Conservation (phyloP, 106 monocot species). For the Gastrodia elata region DNA sequence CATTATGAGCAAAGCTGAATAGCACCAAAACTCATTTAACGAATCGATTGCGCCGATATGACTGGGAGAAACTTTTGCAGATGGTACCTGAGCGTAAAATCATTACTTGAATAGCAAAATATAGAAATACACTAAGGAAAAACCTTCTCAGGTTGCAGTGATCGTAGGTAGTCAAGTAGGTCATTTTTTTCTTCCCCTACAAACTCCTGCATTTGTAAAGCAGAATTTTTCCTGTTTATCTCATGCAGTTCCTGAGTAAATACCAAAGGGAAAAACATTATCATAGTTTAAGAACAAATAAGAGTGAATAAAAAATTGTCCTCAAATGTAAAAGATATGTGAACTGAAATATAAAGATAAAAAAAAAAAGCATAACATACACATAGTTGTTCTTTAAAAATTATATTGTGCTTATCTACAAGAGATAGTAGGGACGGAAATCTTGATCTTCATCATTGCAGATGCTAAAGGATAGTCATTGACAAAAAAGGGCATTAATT, state of each 20-base stretch:
- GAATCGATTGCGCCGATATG: background rate
- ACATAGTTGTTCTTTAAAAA: background rate
- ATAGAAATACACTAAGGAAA: background rate
- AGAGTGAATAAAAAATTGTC: background rate
- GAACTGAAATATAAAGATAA: background rate
- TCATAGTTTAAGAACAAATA: background rate
- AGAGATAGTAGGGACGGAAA: background rate
- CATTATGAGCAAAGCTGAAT: too few relatives aligned
- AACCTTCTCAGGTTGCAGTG: conserved; percentile 90
- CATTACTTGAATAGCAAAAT: background rate
- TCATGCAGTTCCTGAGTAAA: conserved; percentile 58
- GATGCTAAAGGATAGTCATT: too few relatives aligned
- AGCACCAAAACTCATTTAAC: too few relatives aligned
- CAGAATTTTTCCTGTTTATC: conserved; percentile 68
- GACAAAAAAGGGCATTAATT: too few relatives aligned
- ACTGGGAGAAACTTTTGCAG: background rate
- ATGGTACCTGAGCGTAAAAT: background rate
- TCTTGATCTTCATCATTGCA: background rate
- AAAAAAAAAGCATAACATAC: background rate
- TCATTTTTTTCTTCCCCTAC: conserved; percentile 98
- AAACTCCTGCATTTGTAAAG: conserved; percentile 93
- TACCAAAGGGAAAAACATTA: conserved; percentile 6
- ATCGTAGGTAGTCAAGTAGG: conserved; percentile 80
- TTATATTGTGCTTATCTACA: background rate
- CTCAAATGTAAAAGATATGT: background rate